These are phyloP conservation scores for Phytophthora rubi DNA, from an alignment of 352 stramenopile species.

Conservation along the genomic window DNA sequence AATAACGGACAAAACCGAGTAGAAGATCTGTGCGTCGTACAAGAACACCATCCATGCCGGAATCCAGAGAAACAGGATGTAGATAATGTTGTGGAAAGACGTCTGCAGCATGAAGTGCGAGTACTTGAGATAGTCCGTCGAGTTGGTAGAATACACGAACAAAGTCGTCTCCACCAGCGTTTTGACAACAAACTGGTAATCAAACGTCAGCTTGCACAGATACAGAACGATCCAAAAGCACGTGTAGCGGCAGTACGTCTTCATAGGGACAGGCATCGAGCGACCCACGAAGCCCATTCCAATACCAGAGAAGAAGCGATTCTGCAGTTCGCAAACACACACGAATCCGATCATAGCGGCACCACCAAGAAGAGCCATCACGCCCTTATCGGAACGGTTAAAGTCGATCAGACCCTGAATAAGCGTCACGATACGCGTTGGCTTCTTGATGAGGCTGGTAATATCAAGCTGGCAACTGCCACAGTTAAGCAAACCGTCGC, in stretches of 20 bases:
- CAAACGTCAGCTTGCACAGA: constrained; percentile 80
- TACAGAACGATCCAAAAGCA: constrained; percentile 88
- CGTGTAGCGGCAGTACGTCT: constrained; percentile 76
- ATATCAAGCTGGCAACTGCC: constrained; percentile 72
- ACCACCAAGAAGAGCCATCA: constrained; percentile 45
- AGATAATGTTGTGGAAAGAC: constrained; percentile 81
- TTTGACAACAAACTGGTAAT: constrained; percentile 89
- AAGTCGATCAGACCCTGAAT: constrained; percentile 62
- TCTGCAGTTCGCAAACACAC: constrained; percentile 70
- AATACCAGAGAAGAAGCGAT: constrained; percentile 76
- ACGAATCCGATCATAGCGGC: constrained; percentile 69
- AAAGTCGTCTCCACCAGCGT: constrained; percentile 83
- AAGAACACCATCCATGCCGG: constrained; percentile 87
- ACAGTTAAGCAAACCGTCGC: constrained; percentile 72
- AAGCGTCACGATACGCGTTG: constrained; percentile 52
- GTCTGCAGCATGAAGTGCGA: constrained; percentile 87
- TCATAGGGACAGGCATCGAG: constrained; percentile 78
- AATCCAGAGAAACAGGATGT: constrained; percentile 84
- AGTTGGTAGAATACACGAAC: constrained; percentile 78
- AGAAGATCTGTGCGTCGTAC: constrained; percentile 89
- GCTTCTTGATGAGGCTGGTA: constrained; percentile 65
- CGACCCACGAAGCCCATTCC: constrained; percentile 79
- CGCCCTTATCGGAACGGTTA: constrained; percentile 37
- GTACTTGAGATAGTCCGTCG: constrained; percentile 75
- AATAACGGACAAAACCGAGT: constrained; percentile 78